These are phyloP conservation scores for Leonotis leonurus DNA, from an alignment of 257 asterid species.

Conservation along the genomic window DNA sequence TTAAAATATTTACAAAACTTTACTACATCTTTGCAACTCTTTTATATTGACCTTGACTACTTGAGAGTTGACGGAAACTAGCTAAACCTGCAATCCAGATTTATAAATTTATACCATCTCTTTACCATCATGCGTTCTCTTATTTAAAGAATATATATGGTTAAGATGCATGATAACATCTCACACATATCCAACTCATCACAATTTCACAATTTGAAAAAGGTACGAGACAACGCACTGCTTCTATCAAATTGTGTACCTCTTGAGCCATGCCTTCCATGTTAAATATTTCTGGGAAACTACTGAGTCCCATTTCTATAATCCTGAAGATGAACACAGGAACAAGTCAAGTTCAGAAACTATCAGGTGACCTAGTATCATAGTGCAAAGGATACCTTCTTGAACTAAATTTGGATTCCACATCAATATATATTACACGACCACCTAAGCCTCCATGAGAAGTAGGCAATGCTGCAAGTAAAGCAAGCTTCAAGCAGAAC, in stretches of 20 bases:
- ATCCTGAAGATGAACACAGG: conserved; percentile 37
- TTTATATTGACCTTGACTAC: too few species aligned
- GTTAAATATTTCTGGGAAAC: conserved; percentile 77
- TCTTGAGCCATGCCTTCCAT: conserved; percentile 64
- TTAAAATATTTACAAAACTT: too few species aligned
- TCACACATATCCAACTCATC: conserved; percentile 11
- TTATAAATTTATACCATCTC: neutral
- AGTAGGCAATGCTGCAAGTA: conserved; percentile 66
- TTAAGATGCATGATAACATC: neutral
- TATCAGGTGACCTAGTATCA: conserved; percentile 9
- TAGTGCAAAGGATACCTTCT: conserved; percentile 40
- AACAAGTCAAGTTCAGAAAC: conserved; percentile 7
- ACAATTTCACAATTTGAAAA: neutral
- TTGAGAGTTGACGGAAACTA: neutral
- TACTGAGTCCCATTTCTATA: conserved; percentile 70
- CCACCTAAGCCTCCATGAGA: conserved; percentile 79
- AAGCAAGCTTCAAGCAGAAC: conserved; percentile 83
- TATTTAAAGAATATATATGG: neutral
- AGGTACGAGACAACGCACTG: neutral
- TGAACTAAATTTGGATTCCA: conserved; percentile 84
- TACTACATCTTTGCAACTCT: too few species aligned
- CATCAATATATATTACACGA: conserved; percentile 68
- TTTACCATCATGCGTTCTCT: neutral
- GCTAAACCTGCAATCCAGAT: neutral
- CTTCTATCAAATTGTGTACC: conserved; percentile 32